Evolutionary conservation across 257 asterid species (phyloP).

Genomic region (Cordia subcordata): DNA sequence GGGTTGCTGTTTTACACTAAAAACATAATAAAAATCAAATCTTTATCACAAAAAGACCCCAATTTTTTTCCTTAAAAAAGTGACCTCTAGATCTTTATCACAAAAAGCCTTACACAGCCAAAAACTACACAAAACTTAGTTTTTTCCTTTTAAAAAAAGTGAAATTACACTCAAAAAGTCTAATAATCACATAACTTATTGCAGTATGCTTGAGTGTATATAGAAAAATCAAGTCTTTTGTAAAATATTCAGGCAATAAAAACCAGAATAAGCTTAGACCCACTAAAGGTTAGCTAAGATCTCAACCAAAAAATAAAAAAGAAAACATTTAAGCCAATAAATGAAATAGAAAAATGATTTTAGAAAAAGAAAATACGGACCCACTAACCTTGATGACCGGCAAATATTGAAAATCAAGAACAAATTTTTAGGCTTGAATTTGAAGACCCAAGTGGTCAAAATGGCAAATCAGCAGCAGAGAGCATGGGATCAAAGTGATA

Average conservation of each 20-base stretch:
- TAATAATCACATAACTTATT: too few species aligned
- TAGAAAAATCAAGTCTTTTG: neutral
- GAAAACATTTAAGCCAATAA: slow-evolving; percentile 13
- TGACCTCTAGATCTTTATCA: too few species aligned
- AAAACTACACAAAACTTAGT: too few species aligned
- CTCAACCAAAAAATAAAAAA: slow-evolving; percentile 51
- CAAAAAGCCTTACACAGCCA: too few species aligned
- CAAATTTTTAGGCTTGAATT: slow-evolving; percentile 30
- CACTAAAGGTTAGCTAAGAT: slow-evolving; percentile 40
- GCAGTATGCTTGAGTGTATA: too few species aligned
- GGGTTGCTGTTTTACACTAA: too few species aligned
- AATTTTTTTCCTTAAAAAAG: too few species aligned
- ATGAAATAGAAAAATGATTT: slow-evolving; percentile 13
- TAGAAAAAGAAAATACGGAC: neutral
- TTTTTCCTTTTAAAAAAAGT: too few species aligned
- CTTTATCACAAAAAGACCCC: too few species aligned
- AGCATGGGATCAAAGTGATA: slow-evolving; percentile 35
- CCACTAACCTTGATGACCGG: slow-evolving; percentile 26
- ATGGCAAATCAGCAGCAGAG: slow-evolving; percentile 29
- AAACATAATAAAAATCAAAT: too few species aligned
- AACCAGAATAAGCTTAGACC: slow-evolving; percentile 10
- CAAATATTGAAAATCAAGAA: slow-evolving; percentile 22
- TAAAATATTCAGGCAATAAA: neutral
- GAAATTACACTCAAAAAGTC: too few species aligned
- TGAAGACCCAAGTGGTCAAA: slow-evolving; percentile 28